These are phyloP conservation scores for Tuber magnatum DNA, from an alignment of 495 filamentous ascomycete genomes.

Conservation along the genomic window DNA sequence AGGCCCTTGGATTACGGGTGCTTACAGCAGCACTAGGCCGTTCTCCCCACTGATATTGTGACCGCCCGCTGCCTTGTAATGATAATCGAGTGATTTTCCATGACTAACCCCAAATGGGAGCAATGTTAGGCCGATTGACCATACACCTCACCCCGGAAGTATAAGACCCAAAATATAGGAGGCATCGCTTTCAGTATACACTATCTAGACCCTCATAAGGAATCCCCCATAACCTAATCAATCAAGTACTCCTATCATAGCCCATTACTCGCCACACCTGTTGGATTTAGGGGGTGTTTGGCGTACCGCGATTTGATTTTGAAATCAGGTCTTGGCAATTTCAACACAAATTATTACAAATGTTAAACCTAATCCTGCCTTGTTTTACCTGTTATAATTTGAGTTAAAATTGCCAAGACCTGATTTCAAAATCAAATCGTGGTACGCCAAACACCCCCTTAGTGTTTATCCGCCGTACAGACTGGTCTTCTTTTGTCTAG, in stretches of 20 bases:
- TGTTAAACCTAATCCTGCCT: too few species aligned
- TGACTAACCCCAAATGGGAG: neutral
- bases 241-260: neutral
- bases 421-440: too few species aligned
- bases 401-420: too few species aligned
- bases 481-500: too few species aligned
- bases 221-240: neutral
- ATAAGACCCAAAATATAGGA: neutral
- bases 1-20: neutral
- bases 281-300: too few species aligned
- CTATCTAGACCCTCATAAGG: neutral
- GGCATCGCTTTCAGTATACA: neutral
- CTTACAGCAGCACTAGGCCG: neutral
- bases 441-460: too few species aligned
- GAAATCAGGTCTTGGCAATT: too few species aligned
- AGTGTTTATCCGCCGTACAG: too few species aligned
- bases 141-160: neutral
- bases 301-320: too few species aligned
- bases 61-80: neutral
- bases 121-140: neutral
- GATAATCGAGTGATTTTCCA: neutral
- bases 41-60: neutral
- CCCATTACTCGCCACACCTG: neutral
- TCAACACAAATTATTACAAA: too few species aligned
- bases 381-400: too few species aligned